Evolutionary conservation across 192 early-diverging fungal species (phyloP).

Genomic region (Coemansia sp.): DNA sequence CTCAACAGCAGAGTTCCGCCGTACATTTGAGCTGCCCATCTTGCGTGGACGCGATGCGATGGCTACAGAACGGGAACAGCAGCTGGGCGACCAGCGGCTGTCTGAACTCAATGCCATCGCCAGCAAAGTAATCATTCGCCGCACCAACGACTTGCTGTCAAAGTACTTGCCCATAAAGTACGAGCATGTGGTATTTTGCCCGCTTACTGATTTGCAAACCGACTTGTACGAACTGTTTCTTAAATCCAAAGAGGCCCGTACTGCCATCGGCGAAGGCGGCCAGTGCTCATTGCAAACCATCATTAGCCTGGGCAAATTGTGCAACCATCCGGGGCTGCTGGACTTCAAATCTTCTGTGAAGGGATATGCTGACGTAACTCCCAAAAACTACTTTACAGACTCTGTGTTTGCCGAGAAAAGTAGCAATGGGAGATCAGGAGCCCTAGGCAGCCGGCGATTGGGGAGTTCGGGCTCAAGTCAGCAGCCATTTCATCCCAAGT

Average conservation of each 20-base stretch:
- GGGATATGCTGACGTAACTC: slow-evolving; percentile 60
- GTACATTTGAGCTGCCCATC: slow-evolving; percentile 92
- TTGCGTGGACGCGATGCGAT: slow-evolving; percentile 87
- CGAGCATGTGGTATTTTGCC: slow-evolving; percentile 98
- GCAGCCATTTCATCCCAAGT: slow-evolving; percentile 57
- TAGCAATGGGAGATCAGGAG: not conserved
- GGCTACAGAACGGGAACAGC: slow-evolving; percentile 75
- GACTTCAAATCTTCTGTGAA: slow-evolving; percentile 61
- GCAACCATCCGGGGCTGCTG: slow-evolving; percentile 93
- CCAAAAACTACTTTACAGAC: slow-evolving; percentile 54
- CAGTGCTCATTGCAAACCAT: slow-evolving; percentile 88
- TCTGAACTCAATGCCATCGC: slow-evolving; percentile 80
- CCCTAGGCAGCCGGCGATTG: slow-evolving; percentile 12
- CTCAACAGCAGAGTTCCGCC: slow-evolving; percentile 82
- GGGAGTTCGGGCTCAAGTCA: slow-evolving; percentile 1
- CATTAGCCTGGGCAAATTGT: slow-evolving; percentile 89
- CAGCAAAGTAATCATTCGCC: slow-evolving; percentile 94
- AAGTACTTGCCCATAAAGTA: slow-evolving; percentile 98
- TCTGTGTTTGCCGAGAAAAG: slow-evolving; percentile 6
- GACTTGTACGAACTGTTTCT: slow-evolving; percentile 81
- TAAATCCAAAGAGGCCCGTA: slow-evolving; percentile 61
- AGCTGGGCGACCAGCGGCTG: slow-evolving; percentile 79
- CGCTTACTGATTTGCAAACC: slow-evolving; percentile 71
- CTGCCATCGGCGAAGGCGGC: slow-evolving; percentile 62
- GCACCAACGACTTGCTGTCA: slow-evolving; percentile 92